A percentile compares a stretch with the other conserved stretches of the same genome.
These are phyloP conservation scores for Scenedesmus sp. DNA, from an alignment of 163 green algal species.

Conservation along the genomic window DNA sequence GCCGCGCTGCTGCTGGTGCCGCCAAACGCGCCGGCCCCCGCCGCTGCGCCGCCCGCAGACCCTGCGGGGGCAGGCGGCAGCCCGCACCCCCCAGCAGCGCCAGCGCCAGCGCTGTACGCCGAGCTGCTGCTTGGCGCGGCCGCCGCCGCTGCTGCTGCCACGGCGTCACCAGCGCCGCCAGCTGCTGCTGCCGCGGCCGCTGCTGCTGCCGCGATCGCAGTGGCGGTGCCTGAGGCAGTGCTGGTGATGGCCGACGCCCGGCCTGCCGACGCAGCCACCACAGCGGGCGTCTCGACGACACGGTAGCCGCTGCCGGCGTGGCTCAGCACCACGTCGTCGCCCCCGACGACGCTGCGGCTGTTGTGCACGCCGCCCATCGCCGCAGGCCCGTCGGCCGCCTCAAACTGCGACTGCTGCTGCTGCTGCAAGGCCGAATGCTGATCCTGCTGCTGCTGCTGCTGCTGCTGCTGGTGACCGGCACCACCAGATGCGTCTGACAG, in stretches of 20 bases:
- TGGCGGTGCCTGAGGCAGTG: not conserved
- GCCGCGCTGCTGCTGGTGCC: conserved; percentile 33
- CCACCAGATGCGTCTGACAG: not conserved
- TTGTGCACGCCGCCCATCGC: conserved; percentile 1
- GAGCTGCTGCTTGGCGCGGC: no score
- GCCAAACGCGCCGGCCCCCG: not conserved
- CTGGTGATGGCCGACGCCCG: not conserved
- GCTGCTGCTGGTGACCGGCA: not conserved
- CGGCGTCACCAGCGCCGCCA: not conserved
- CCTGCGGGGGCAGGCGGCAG: not conserved
- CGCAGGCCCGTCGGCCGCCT: not conserved
- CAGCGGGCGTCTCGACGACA: conserved; percentile 45
- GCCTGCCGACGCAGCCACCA: not conserved
- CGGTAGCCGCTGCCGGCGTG: conserved; percentile 34
- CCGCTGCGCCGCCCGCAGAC: not conserved
- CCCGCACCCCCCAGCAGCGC: no score
- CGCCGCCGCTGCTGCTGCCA: not conserved
- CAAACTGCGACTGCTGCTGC: conserved; percentile 36
- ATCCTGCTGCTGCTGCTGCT: not conserved
- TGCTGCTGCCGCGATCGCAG: not conserved
- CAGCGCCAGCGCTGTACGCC: not conserved
- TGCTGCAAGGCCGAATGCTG: not conserved
- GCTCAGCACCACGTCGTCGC: conserved; percentile 4
- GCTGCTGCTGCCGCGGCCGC: conserved; percentile 26
- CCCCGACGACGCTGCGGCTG: not conserved